These are phyloP conservation scores for Climacium dendroides DNA, from an alignment of 225 moss, liverwort and hornwort genomes.

Conservation along the genomic window DNA sequence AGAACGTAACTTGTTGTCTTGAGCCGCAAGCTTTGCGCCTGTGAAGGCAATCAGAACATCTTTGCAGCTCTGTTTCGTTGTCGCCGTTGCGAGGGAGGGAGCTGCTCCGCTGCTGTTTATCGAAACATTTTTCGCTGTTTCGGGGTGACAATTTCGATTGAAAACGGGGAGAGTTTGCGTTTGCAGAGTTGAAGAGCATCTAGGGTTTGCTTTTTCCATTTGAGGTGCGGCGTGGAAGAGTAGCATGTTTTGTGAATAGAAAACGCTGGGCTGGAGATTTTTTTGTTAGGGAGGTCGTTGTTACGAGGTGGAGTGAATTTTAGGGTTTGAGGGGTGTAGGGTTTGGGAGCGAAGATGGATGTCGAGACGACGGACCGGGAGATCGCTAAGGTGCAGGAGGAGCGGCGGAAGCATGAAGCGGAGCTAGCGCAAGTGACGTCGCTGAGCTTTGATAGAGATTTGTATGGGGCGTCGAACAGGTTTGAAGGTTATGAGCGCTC, in stretches of 20 bases:
- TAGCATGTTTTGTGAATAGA: background rate
- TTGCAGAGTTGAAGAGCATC: background rate
- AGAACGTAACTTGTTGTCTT: background rate
- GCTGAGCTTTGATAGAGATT: conserved; percentile 87
- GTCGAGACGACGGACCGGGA: conserved; percentile 56
- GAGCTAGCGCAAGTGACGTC: conserved; percentile 68
- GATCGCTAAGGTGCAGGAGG: conserved; percentile 84
- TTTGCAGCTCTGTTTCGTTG: background rate
- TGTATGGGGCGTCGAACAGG: conserved; percentile 71
- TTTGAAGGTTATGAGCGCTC: conserved; percentile 96
- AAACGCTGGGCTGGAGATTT: background rate
- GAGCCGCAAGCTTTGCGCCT: background rate
- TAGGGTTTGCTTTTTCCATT: conserved; percentile 1
- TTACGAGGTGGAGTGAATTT: background rate
- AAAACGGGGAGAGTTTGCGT: background rate
- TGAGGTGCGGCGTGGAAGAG: background rate
- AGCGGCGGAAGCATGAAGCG: conserved; percentile 79
- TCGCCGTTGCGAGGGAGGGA: background rate
- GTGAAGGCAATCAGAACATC: background rate
- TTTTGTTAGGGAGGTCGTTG: background rate
- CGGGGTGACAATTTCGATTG: background rate
- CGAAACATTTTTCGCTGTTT: background rate
- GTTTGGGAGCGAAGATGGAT: conserved; percentile 42
- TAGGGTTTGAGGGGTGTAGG: conserved; percentile 5
- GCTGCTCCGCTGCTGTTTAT: background rate